Evolutionary conservation across 495 filamentous ascomycete genomes (phyloP).

Genomic region (Chaetomium tenue): DNA sequence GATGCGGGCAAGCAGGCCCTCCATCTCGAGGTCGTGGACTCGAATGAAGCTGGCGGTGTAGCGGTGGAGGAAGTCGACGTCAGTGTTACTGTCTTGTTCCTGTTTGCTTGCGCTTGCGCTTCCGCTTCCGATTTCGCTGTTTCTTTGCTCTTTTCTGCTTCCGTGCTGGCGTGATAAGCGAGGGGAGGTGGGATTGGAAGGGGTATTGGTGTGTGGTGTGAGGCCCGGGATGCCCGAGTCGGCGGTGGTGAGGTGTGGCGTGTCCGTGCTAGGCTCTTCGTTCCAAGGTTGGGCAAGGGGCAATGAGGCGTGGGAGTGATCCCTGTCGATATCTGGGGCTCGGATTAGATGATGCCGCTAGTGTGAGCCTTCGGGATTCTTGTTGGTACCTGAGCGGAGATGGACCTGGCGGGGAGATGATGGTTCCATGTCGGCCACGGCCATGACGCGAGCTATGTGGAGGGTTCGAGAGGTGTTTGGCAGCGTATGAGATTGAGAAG

Average conservation of each 20-base stretch:
- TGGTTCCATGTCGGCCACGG: slow-evolving; percentile 26
- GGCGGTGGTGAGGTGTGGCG: background rate
- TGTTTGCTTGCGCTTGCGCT: background rate
- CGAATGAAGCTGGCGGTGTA: slow-evolving; percentile 37
- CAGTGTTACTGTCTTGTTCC: no score
- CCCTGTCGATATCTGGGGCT: slow-evolving; percentile 19
- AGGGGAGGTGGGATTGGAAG: background rate
- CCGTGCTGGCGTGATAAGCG: background rate
- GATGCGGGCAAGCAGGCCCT: slow-evolving; percentile 30
- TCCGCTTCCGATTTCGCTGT: background rate
- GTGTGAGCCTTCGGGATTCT: background rate
- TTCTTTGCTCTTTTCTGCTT: background rate
- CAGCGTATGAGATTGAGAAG: background rate
- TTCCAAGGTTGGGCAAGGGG: background rate
- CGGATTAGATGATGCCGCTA: slow-evolving; percentile 22
- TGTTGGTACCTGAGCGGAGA: background rate
- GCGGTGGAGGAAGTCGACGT: slow-evolving; percentile 29
- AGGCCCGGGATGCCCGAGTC: background rate
- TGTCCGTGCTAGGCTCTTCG: background rate
- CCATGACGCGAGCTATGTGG: slow-evolving; percentile 25
- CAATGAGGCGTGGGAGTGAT: background rate
- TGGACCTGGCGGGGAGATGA: slow-evolving; percentile 17
- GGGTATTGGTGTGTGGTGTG: background rate
- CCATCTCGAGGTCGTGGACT: slow-evolving; percentile 38
- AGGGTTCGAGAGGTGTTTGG: background rate